Evolutionary conservation across 1,139 yeast species (phyloP), one percentile per base, ranked within the genome.

Genomic region (Hansenula anomala): DNA sequence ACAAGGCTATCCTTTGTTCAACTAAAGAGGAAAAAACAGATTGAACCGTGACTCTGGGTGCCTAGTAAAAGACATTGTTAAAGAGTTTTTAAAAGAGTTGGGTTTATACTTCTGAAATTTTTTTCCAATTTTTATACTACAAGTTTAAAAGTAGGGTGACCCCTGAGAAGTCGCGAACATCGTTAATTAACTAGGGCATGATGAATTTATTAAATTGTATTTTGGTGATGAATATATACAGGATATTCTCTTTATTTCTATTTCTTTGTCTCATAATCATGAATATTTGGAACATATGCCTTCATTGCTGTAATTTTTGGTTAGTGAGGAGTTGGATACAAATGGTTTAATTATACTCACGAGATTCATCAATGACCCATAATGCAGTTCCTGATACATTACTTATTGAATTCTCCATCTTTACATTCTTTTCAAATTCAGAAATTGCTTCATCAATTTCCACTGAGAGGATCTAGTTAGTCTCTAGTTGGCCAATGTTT

Each of bases 41-140:
- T 51, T 58, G 58, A 54, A 57, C 65, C 88, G 94, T 83, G 92
- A 84, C 94, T 84, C 94, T 84, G 94, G 94, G 92, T 82, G 90
- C 85, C 94, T 82, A 23, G 25, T 23, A 73, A 64, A 32, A 81
- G 83, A 81, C 89, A 82, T 82, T 80, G 86, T 75, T n/a, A 66
- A 63, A 49, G 58, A 62, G 61, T n/a, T 31, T 31, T 17, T 61
- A 64, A 57, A 51, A 59, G 56, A 56, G 48, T 48, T 8, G 7
- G 4, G 4, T 8, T 8, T 23, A 10, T 8, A 23, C 5, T 10
- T 4, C 4, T 23, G 25, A 23, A 32, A 23, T 22, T 36, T 39
- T 37, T 42, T 43, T 44, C 31, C 9, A n/a, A 34, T 38, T 33
- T 16, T 12, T 18, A 12, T 14, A 31, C 14, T 14, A n/a, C n/a